These are phyloP conservation scores for Zygotorulaspora florentina DNA, from an alignment of 805 yeast species.

Conservation along the genomic window DNA sequence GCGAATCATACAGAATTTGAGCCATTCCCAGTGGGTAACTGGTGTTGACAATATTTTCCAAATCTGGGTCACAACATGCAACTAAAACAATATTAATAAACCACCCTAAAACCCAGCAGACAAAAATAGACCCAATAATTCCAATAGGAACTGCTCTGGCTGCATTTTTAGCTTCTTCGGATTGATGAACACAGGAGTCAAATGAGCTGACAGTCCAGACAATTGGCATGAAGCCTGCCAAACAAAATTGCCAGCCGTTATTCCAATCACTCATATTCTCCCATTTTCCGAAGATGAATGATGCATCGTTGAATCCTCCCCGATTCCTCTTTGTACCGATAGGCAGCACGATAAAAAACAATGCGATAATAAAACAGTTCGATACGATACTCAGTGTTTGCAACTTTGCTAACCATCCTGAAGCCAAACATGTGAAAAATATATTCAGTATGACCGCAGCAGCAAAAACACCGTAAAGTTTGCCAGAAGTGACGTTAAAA, in stretches of 20 bases:
- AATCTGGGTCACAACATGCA: constrained; percentile 48
- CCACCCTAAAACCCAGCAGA: constrained; percentile 57
- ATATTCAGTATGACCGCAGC: constrained; percentile 51
- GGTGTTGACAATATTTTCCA: constrained; percentile 38
- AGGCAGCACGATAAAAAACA: constrained; percentile 57
- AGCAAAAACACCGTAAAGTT: constrained; percentile 55
- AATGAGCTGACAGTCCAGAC: constrained; percentile 74
- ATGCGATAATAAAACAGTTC: constrained; percentile 46
- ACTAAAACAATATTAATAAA: constrained; percentile 48
- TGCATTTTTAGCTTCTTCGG: constrained; percentile 65
- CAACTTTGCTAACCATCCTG: constrained; percentile 48
- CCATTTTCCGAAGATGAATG: constrained; percentile 50
- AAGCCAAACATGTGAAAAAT: constrained; percentile 47
- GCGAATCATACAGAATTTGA: constrained; percentile 54
- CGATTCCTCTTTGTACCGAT: constrained; percentile 41
- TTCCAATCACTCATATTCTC: constrained; percentile 51
- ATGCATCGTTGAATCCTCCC: constrained; percentile 43
- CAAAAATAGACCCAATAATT: constrained; percentile 51
- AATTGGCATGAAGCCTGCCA: constrained; percentile 55
- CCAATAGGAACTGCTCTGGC: constrained; percentile 60
- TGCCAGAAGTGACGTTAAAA: constrained; percentile 47
- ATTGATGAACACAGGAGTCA: constrained; percentile 67
- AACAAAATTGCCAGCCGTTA: constrained; percentile 50
- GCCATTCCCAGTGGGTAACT: constrained; percentile 59
- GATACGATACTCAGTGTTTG: constrained; percentile 52